These are phyloP conservation scores for Annulohypoxylon bovei DNA, from an alignment of 495 filamentous ascomycete species.

Conservation along the genomic window DNA sequence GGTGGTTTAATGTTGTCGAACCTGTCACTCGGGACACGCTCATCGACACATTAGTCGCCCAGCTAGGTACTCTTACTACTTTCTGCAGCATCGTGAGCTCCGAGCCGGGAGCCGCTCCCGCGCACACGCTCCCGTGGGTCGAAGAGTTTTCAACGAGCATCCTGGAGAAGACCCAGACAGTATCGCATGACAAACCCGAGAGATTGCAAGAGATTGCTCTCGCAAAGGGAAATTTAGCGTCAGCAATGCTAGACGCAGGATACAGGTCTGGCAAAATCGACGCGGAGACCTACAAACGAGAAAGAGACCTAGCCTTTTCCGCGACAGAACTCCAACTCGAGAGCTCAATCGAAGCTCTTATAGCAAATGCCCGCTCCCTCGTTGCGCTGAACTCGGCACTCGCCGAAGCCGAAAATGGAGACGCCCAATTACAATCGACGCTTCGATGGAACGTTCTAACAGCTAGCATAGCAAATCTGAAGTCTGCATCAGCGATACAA, in stretches of 20 bases:
- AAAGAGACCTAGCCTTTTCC: conserved; percentile 58
- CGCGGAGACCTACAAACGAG: conserved; percentile 60
- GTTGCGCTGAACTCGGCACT: conserved; percentile 60
- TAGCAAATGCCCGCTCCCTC: conserved; percentile 67
- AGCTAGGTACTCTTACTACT: conserved; percentile 60
- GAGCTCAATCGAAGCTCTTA: conserved; percentile 55
- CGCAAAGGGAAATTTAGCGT: conserved; percentile 61
- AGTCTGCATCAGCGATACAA: conserved; percentile 60
- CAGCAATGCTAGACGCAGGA: conserved; percentile 61
- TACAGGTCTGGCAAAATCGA: conserved; percentile 62
- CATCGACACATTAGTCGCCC: conserved; percentile 70
- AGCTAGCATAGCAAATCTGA: conserved; percentile 62
- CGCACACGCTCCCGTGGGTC: conserved; percentile 59
- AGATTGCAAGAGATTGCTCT: conserved; percentile 64
- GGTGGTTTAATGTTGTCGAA: conserved; percentile 71
- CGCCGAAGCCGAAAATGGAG: conserved; percentile 35
- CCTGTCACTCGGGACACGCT: conserved; percentile 66
- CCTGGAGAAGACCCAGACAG: conserved; percentile 56
- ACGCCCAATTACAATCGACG: conserved; percentile 20
- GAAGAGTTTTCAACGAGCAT: conserved; percentile 62
- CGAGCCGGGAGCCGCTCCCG: conserved; percentile 44
- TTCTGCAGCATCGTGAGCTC: conserved; percentile 61
- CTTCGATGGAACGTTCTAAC: conserved; percentile 65
- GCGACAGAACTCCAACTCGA: conserved; percentile 52
- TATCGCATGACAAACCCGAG: conserved; percentile 56